Base-by-base conservation (phyloP, 306 rosid genomes). In the Lathyrus aphaca region DNA sequence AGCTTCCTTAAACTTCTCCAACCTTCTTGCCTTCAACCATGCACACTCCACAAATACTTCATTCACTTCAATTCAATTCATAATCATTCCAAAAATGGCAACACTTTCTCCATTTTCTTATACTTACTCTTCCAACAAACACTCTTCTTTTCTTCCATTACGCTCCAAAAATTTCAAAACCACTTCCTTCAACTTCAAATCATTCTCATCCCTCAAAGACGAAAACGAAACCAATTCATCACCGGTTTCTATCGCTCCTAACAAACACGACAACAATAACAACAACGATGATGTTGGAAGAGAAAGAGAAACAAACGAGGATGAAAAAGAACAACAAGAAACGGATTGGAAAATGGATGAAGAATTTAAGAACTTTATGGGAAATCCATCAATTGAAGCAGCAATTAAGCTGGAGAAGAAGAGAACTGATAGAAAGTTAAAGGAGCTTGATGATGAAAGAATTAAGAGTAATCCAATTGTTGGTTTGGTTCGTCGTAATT, bases 401-500 rank as follows among this genome's bases (percentile, higher is more conserved):
- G 96, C 98, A 10, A 88, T 92, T 27, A 92, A 88, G 85, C 83
- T 92, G 75, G 98, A 92, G 83, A 92, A 90, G 85, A 89, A 92
- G 75, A 88, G 91, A 32, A 82, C 96, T 23, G 96, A 88, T 67
- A 85, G 89, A 68, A 89, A 92, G 82, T 89, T 92, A 37, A 92
- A 86, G 78, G 86, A 92, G 58, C 93, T 92, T 13, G 88, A 86
- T 64, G 74, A 75, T 3, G 93, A 90, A 82, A 72, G 32, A 29
- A 77, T 25, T 39, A 80, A 59, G 23, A 58, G 14, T 25, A 92
- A 88, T 64, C 90, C 96, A n/a, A 10, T 92, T 48, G 32, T 75
- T 13, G 74, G 67, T 10, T 59, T 82, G 30, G 35, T 78, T 2
- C 82, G 87, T n/a, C 79, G 79, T 55, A 87, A 53, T 60, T 77